phyloP scores from a whole-genome alignment of 192 early-diverging fungal genomes.

The Spizellomyces punctatus region DNA sequence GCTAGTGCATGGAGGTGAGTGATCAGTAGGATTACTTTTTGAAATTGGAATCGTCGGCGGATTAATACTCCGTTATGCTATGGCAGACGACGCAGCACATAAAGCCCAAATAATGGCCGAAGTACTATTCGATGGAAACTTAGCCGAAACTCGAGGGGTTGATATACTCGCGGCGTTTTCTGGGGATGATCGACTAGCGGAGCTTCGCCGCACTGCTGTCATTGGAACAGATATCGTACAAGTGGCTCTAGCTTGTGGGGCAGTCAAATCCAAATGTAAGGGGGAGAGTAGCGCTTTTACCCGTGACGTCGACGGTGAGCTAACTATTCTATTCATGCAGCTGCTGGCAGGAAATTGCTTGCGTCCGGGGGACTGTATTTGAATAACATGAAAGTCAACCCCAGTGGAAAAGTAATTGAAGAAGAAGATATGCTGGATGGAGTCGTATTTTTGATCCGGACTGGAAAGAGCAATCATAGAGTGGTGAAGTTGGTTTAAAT shows the following conservation, averaged over 20 bases:
- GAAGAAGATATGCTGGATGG: conserved; percentile 67
- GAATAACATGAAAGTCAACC: conserved; percentile 59
- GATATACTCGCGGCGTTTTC: conserved; percentile 76
- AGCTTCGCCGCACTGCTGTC: conserved; percentile 43
- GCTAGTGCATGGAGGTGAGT: conserved; percentile 80
- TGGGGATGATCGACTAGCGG: conserved; percentile 62
- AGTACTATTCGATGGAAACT: conserved; percentile 66
- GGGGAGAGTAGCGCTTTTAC: not conserved
- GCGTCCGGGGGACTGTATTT: conserved; percentile 82
- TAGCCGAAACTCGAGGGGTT: conserved; percentile 44
- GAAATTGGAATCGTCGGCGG: not conserved
- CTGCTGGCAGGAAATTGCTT: conserved; percentile 76
- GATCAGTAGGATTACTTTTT: not conserved
- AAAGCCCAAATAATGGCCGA: conserved; percentile 72
- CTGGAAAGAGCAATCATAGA: conserved; percentile 79
- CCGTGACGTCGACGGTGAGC: not conserved
- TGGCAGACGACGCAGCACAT: conserved; percentile 55
- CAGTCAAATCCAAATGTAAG: conserved; percentile 71
- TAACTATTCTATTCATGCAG: conserved; percentile 33
- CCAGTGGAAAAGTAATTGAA: conserved; percentile 30
- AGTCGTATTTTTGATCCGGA: conserved; percentile 67
- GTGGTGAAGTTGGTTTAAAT: conserved; percentile 43
- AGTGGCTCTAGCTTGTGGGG: conserved; percentile 61
- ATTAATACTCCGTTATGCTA: not conserved
- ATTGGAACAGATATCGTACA: conserved; percentile 57